A percentile compares a stretch with the other conserved stretches of the same genome.
These are phyloP conservation scores for Ogataea allantospora DNA, from an alignment of 805 yeast species.

Conservation along the genomic window DNA sequence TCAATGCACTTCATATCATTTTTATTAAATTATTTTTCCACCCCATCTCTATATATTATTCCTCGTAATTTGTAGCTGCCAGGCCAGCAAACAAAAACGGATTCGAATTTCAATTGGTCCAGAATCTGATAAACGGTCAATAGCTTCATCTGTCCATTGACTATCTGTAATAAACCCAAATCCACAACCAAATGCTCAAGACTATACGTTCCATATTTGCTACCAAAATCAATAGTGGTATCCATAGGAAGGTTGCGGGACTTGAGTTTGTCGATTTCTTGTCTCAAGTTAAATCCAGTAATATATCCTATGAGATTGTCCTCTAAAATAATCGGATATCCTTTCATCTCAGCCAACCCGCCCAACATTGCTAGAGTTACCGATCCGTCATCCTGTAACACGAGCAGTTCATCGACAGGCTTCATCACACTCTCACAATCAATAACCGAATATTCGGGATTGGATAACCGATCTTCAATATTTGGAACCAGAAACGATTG, in stretches of 20 bases:
- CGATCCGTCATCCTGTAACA: constrained; percentile 35
- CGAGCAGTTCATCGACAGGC: constrained; percentile 27
- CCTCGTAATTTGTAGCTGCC: constrained; percentile 33
- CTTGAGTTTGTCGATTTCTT: constrained; percentile 24
- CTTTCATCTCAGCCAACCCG: constrained; percentile 29
- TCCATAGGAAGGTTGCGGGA: constrained; percentile 15
- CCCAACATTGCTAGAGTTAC: constrained; percentile 27
- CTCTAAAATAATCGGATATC: constrained; percentile 45
- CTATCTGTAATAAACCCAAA: constrained; percentile 23
- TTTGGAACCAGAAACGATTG: constrained; percentile 44
- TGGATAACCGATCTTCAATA: constrained; percentile 31
- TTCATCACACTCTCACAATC: constrained; percentile 38
- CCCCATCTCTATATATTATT: constrained; percentile 35
- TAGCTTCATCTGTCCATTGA: constrained; percentile 33
- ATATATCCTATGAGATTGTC: constrained; percentile 43
- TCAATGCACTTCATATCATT: constrained; percentile 10
- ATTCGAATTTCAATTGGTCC: constrained; percentile 36
- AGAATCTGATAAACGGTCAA: constrained; percentile 38
- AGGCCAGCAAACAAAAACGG: constrained; percentile 32
- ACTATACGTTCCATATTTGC: constrained; percentile 2
- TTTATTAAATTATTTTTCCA: constrained; percentile 10
- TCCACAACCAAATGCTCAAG: constrained; percentile 17
- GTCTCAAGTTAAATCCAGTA: constrained; percentile 36
- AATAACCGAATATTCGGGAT: constrained; percentile 39
- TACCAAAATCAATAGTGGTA: constrained; percentile 17